Percentiles rank a stretch among this genome's conserved stretches.
Evolutionary conservation across 2,329 filamentous ascomycete species (phyloP).

Genomic region (Drechslerella dactyloides): DNA sequence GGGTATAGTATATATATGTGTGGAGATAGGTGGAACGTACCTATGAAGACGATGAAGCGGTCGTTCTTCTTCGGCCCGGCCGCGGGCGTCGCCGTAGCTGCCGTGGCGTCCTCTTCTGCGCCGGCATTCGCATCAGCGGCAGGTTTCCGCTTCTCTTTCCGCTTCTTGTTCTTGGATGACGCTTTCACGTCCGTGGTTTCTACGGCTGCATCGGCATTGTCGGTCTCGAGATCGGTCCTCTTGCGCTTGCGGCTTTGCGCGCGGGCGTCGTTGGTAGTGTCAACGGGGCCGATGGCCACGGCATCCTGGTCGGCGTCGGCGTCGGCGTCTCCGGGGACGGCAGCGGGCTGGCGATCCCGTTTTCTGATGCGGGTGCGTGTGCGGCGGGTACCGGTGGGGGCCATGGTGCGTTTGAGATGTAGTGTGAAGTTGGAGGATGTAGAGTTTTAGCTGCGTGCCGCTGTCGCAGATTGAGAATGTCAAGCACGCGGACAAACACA

Average conservation of each 20-base stretch:
- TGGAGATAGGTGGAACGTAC: conserved; percentile 58
- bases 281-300: conserved; percentile 19
- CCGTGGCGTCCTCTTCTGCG: too few species aligned
- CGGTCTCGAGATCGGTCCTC: neutral
- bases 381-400: conserved; percentile 12
- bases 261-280: conserved; percentile 39
- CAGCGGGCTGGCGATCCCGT: conserved; percentile 22
- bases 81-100: neutral
- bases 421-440: neutral
- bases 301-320: conserved; percentile 12
- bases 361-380: conserved; percentile 25
- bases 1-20: neutral
- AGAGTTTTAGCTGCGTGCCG: neutral
- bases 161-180: neutral
- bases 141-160: neutral
- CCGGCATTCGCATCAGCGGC: too few species aligned
- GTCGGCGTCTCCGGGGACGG: conserved; percentile 28
- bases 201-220: neutral
- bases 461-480: too few species aligned
- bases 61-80: conserved; percentile 58
- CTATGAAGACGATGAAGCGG: conserved; percentile 81
- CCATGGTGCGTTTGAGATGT: conserved; percentile 12
- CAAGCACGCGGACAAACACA: too few species aligned
- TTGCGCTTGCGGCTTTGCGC: conserved; percentile 33
- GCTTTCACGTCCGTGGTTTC: neutral